Conservation (phyloP, 768 basidiomycete genomes). For the Termitomyces bulborhizus region DNA sequence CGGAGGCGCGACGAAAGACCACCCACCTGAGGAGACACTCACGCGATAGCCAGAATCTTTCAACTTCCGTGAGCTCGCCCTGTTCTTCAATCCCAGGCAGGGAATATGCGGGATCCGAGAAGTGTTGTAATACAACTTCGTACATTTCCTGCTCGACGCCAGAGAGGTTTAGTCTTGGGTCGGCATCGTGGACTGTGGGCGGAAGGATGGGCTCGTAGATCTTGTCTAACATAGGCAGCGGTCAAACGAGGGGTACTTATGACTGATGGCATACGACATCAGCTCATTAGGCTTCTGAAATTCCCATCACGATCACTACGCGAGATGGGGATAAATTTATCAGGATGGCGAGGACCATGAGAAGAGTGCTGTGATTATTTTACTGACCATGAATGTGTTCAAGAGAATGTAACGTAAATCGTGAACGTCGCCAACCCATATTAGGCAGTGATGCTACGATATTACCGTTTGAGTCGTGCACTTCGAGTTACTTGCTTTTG, state of each 20-base stretch:
- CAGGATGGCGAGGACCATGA: background rate
- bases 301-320: background rate
- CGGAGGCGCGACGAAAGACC: background rate
- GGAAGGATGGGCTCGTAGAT: constrained; percentile 30
- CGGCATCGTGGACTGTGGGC: constrained; percentile 18
- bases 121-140: constrained; percentile 53
- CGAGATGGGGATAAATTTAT: background rate
- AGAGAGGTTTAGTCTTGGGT: constrained; percentile 32
- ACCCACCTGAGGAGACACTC: constrained; percentile 66
- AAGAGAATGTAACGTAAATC: background rate
- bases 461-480: background rate
- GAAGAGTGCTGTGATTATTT: background rate
- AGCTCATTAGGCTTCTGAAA: background rate
- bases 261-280: background rate
- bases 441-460: constrained; percentile 7
- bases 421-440: background rate
- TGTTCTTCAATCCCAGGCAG: constrained; percentile 40
- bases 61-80: constrained; percentile 49
- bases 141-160: constrained; percentile 43
- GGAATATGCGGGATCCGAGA: constrained; percentile 43
- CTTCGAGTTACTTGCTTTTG: background rate
- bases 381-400: background rate
- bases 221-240: constrained; percentile 17
- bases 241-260: background rate
- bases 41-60: constrained; percentile 76